Percentiles rank a stretch among this genome's conserved stretches.
phyloP scores from a whole-genome alignment of 495 filamentous ascomycete genomes.

The Apiosordaria backusii region DNA sequence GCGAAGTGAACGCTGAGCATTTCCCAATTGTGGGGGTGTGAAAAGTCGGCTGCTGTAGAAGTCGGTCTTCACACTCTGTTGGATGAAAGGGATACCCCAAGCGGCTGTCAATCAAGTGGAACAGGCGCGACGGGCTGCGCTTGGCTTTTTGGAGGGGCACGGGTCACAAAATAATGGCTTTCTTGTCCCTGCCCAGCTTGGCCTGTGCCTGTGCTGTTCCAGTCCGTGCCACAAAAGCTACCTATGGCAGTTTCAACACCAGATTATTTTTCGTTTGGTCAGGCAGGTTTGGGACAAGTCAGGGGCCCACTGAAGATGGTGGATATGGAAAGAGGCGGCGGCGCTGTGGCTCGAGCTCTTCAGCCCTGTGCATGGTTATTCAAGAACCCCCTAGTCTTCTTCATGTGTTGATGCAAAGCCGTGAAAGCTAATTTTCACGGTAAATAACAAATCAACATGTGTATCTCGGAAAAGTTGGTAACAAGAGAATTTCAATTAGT shows the following conservation, averaged over 20 bases:
- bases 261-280: no score
- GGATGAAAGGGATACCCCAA: neutral
- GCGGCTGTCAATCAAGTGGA: no score
- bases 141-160: neutral
- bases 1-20: neutral
- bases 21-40: neutral
- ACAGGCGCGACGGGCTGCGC: neutral
- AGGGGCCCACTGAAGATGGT: no score
- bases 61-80: neutral
- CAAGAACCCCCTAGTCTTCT: no score
- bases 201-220: neutral
- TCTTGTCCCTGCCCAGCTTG: neutral
- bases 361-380: no score
- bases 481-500: neutral
- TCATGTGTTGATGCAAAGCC: no score
- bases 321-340: no score
- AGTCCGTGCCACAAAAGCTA: neutral
- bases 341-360: no score
- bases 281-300: no score
- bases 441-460: neutral
- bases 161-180: neutral
- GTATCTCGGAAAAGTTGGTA: no score
- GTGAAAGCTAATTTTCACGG: no score
- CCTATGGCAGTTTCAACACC: no score
- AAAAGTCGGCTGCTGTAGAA: neutral